A percentile compares a stretch with the other conserved stretches of the same genome.
Conservation (phyloP, 2,329 filamentous ascomycete genomes). For the Alternaria atra region DNA sequence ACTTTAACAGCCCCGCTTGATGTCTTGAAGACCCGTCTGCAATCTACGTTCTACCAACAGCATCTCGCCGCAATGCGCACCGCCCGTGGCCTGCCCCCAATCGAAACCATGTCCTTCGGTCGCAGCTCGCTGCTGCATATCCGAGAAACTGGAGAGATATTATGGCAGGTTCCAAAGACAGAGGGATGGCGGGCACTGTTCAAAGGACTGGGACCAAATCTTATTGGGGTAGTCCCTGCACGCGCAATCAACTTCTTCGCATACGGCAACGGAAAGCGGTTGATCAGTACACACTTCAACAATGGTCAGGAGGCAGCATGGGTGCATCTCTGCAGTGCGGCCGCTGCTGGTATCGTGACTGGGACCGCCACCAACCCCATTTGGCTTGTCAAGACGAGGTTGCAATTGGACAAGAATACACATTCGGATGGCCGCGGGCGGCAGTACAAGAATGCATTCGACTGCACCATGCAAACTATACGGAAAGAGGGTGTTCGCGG, state of each 20-base stretch:
- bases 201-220: constrained; percentile 90
- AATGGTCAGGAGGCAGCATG: constrained; percentile 72
- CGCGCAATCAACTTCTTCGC: constrained; percentile 93
- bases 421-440: constrained; percentile 68
- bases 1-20: constrained; percentile 94
- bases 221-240: constrained; percentile 88
- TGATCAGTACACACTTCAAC: constrained; percentile 80
- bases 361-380: constrained; percentile 95
- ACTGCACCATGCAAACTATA: constrained; percentile 85
- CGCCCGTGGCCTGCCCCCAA: constrained; percentile 64
- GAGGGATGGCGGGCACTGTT: constrained; percentile 91
- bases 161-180: constrained; percentile 78
- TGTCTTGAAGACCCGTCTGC: constrained; percentile 90
- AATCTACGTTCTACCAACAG: constrained; percentile 92
- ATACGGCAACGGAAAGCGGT: constrained; percentile 88
- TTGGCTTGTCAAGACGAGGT: constrained; percentile 92
- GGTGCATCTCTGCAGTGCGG: constrained; percentile 81
- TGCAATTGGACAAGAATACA: constrained; percentile 90
- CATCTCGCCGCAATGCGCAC: constrained; percentile 75
- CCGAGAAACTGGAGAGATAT: constrained; percentile 84
- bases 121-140: constrained; percentile 78
- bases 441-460: constrained; percentile 85
- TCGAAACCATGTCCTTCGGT: constrained; percentile 68
- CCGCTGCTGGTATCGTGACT: constrained; percentile 81
- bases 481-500: constrained; percentile 81